Base-by-base conservation (phyloP, 2,329 filamentous ascomycete genomes). In the Xylaria sp. region DNA sequence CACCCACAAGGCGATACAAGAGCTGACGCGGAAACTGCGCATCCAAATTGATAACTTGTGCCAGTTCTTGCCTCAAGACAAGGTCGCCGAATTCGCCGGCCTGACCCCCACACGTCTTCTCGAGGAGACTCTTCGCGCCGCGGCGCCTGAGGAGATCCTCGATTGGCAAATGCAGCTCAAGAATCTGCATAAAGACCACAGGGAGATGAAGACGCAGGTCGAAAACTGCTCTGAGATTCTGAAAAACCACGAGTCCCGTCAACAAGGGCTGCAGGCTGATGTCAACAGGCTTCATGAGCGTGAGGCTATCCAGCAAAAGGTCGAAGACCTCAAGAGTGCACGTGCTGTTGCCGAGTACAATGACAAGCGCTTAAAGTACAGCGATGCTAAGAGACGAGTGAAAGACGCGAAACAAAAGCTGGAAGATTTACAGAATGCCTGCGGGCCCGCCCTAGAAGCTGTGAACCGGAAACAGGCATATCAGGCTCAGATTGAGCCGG, bases 21-120 rank as follows among this genome's bases (percentile, higher is more conserved):
- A 85, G 10, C 82, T 97, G 58, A 92, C 91, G 69, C 87, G 85
- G 68, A 86, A 85, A 10, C 90, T 97, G 76, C 91, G 91, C 58
- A 98, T 99, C 61, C 96, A 99, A 80, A 93, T 98, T 72, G 96
- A 99, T 83, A 99, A 99, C 75, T 86, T 99, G 1, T 99, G 96
- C 79, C 96, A 99, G 79, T 99, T 99, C 76, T 83, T 99, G 54
- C 96, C 96, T 0, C 96, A 99, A 80, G 96, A 99, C 78, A 92
- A 94, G 74, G 96, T 99, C 1, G 93, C 94, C 28, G 94, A 98
- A 77, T 99, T 99, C 78, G 94, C 96, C 5, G 91, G 88, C 5
- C 88, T 97, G 73, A 92, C 89, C 9, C 92, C 95, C 0, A 85
- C 97, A 13, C 92, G 97, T 54, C 87, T 98, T 23, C 85, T 99